Evolutionary conservation across 148 eudicot genomes (phyloP), one percentile per base, ranked within the genome.

Genomic region (Vaccinium darrowii): DNA sequence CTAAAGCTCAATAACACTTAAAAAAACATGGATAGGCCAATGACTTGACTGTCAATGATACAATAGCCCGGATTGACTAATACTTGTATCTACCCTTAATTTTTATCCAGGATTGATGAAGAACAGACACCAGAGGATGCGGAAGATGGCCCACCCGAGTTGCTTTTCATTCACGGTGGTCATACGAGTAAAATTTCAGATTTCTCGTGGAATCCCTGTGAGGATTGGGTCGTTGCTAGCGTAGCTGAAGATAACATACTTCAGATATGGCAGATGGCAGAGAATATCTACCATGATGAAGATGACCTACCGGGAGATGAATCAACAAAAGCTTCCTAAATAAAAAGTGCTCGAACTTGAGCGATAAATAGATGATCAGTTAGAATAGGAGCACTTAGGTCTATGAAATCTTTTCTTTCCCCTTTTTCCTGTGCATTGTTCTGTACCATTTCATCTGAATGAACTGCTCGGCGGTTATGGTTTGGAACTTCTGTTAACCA

Each of bases 251-350:
- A 95, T 86, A 94, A 95, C 88, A 92, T 94, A 78, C 92, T 95
- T 56, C 98, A 95, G 74, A 93, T 95, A 81, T 95, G 98, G 98
- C 98, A 95, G 94, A 93, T 95, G 98, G 96, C 95, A 15, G 98
- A 95, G 87, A 91, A 94, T 83, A 94, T 95, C 84, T 94, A 92
- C 88, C 98, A 92, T 36, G 98, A 94, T 6, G 95, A 93, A 57
- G 94, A 91, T 84, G 98, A 95, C 82, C 58, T 91, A 56, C 90
- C 88, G 2, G 90, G 71, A 81, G 95, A 93, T 21, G 95, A 91
- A n/a, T 7, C 91, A 13, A 36, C 87, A 19, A 92, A 86, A 82
- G 92, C 39, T 62, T 77, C 92, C 72, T 93, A 92, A 33, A 30
- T 47, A 36, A 54, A 62, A 39, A 63, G 25, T 43, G 75, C 58